Conservation (phyloP, 768 basidiomycete species). For the Panellus pusillus region DNA sequence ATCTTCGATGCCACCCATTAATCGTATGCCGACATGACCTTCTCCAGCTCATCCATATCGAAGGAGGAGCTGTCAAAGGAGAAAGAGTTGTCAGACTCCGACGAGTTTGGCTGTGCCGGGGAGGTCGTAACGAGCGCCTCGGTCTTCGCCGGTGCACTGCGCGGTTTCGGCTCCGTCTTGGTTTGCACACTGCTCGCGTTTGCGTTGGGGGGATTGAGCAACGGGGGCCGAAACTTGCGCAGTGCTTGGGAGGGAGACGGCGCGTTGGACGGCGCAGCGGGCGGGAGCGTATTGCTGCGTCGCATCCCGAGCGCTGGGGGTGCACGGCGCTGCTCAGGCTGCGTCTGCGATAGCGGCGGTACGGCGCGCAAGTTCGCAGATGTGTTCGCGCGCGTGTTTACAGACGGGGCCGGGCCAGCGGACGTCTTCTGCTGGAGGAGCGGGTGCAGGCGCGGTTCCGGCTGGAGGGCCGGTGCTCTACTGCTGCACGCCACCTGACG, state of each 20-base stretch:
- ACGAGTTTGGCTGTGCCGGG: not conserved
- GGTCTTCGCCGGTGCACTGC: not conserved
- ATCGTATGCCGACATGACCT: conserved; percentile 13
- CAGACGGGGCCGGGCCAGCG: not conserved
- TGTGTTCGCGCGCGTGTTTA: not conserved
- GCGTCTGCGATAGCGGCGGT: conserved; percentile 6
- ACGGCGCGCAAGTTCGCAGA: not conserved
- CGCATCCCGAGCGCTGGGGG: conserved; percentile 20
- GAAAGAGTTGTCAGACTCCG: not conserved
- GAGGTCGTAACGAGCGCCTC: not conserved
- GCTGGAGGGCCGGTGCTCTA: not conserved
- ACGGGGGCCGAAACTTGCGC: conserved; percentile 10
- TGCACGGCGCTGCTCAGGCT: conserved; percentile 7
- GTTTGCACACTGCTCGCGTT: not conserved
- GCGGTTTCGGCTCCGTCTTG: not conserved
- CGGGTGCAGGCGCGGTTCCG: conserved; percentile 8
- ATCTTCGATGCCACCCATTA: not conserved
- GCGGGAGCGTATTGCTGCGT: conserved; percentile 12
- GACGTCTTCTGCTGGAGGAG: not conserved
- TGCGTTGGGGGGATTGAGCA: not conserved
- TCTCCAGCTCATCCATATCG: conserved; percentile 15
- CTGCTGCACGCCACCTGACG: no score
- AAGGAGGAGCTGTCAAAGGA: conserved; percentile 2
- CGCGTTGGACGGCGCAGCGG: not conserved
- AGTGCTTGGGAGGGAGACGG: not conserved